These are phyloP conservation scores for Phyllosticta citrichinensis DNA, from an alignment of 2,329 filamentous ascomycete species.

Conservation along the genomic window DNA sequence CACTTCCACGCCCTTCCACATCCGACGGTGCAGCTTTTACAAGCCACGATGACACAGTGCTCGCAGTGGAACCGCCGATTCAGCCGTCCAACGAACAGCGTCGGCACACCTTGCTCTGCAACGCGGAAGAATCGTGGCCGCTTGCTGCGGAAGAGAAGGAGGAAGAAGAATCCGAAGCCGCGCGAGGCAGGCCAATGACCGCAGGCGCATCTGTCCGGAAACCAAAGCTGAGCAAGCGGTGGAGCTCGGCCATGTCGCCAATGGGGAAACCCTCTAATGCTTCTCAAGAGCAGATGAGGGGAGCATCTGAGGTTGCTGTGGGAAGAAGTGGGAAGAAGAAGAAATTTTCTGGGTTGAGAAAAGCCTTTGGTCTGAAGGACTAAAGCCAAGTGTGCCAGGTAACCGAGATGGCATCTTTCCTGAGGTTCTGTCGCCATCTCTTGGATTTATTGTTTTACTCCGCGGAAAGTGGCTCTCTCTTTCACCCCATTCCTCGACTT, in stretches of 20 bases:
- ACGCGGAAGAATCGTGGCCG: slow-evolving; percentile 35
- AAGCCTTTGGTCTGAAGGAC: slow-evolving; percentile 52
- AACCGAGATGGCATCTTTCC: not conserved
- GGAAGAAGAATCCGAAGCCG: slow-evolving; percentile 12
- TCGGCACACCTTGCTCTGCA: not conserved
- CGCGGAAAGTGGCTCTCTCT: not conserved
- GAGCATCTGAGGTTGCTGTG: slow-evolving; percentile 21
- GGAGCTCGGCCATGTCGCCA: slow-evolving; percentile 8
- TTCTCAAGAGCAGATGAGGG: not conserved
- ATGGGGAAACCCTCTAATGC: not conserved
- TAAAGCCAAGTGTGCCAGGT: slow-evolving; percentile 18
- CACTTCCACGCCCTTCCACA: slow-evolving; percentile 18
- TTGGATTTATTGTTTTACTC: not conserved
- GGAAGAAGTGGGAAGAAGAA: slow-evolving; percentile 43
- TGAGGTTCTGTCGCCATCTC: not conserved
- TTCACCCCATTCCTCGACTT: not conserved
- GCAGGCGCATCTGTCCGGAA: slow-evolving; percentile 20
- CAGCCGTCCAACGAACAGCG: slow-evolving; percentile 17
- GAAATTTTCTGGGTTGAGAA: slow-evolving; percentile 57
- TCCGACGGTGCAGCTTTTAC: slow-evolving; percentile 8
- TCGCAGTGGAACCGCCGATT: slow-evolving; percentile 2
- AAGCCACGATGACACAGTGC: not conserved
- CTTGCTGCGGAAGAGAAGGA: slow-evolving; percentile 24
- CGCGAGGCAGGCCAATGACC: slow-evolving; percentile 19
- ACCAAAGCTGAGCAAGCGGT: slow-evolving; percentile 15